Evolutionary conservation across 352 stramenopile genomes (phyloP), one percentile per base, ranked within the genome.

Genomic region (Globisporangium cystogenes): DNA sequence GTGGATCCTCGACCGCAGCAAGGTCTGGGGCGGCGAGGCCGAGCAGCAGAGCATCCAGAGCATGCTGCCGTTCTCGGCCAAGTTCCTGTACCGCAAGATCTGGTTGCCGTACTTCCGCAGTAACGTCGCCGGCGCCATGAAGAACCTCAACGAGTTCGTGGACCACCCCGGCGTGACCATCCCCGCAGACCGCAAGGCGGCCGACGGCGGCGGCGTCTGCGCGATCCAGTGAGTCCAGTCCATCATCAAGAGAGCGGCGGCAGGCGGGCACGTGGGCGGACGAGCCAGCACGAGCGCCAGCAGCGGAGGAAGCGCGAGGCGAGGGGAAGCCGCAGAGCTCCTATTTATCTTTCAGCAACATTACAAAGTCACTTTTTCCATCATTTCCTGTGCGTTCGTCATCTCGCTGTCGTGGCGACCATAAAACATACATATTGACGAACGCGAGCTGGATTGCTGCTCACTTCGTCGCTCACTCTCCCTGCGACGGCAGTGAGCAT

Each of bases 1-100:
- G 14, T 93, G 83, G 83, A 90, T 91, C 56, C 70, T 93, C 20
- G 83, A 93, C 40, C 83, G 83, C 27, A 87, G 70, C 60, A 91
- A 91, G 59, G 75, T 90, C 29, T 93, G 83, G 83, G 83, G 83
- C 59, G 83, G 83, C 20, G 75, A 82, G 46, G 63, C 45, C 3
- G 82, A 93, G 53, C 76, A 93, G 59, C 64, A 77, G 31, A 78
- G 62, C 40, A 77, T 90, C 54, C 64, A 87, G 41, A 55, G 68
- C 10, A 81, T 89, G 74, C 59, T 93, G 55, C 78, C 82, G 8
- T 86, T 90, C 53, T 87, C 80, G 6, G 77, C 81, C 12, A 73
- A 71, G 54, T 88, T 93, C 61, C 67, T 93, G 51, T 91, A 93
- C 57, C 79, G 81, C 55, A 88, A 89, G 64, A 68, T 93, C 51